A percentile compares a stretch with the other conserved stretches of the same genome.
Conservation (phyloP, 2,329 filamentous ascomycete genomes). For the Fusarium humuli region DNA sequence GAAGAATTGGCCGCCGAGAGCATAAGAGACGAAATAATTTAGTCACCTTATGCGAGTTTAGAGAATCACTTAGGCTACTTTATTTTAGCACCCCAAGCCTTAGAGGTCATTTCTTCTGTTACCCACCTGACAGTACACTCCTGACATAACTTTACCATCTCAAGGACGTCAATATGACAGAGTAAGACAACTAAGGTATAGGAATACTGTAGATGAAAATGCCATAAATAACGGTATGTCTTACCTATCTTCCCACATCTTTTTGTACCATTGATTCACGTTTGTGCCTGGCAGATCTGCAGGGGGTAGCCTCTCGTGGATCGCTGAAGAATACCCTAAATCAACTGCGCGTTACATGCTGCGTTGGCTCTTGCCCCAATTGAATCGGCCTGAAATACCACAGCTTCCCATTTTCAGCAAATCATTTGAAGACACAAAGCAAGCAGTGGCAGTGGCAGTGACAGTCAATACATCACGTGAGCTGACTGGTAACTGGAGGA, state of each 20-base stretch:
- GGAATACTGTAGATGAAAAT: not conserved
- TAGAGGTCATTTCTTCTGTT: too few species aligned
- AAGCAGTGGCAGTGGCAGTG: not conserved
- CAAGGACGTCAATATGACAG: not conserved
- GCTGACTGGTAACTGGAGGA: constrained; percentile 26
- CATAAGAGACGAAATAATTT: too few species aligned
- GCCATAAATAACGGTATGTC: not conserved
- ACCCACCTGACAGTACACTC: not conserved
- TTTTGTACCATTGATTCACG: not conserved
- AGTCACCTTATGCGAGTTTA: too few species aligned
- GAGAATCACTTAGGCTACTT: too few species aligned
- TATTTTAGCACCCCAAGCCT: too few species aligned
- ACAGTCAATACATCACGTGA: constrained; percentile 29
- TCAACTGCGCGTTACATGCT: constrained; percentile 22
- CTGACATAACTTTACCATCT: not conserved
- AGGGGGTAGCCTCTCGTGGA: not conserved
- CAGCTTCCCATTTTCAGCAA: constrained; percentile 19
- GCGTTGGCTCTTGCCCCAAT: constrained; percentile 2
- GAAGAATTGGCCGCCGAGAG: too few species aligned
- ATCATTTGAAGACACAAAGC: constrained; percentile 35
- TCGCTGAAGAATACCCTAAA: constrained; percentile 19
- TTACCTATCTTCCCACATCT: not conserved
- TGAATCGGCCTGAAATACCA: not conserved
- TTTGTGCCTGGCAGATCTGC: not conserved
- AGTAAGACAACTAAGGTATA: not conserved